Evolutionary conservation across 2,329 filamentous ascomycete genomes (phyloP).

Genomic region (Talaromyces sp.): DNA sequence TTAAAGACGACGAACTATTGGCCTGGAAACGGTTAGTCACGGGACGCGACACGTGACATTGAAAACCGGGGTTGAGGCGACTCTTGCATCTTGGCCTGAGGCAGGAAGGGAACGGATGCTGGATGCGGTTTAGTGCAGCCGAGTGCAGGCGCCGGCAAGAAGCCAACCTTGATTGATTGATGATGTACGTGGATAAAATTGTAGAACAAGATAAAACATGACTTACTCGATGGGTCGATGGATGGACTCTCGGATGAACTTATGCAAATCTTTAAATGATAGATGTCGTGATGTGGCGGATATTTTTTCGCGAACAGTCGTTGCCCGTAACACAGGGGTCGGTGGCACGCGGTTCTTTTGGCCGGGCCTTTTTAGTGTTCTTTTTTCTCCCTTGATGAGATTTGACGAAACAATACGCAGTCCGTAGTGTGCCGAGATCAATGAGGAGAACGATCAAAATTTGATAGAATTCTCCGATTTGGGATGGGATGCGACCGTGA

Average conservation of each 20-base stretch:
- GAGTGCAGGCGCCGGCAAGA: constrained; percentile 13
- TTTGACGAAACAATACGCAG: neutral
- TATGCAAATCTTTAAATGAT: too few relatives aligned
- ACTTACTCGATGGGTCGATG: neutral
- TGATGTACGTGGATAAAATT: neutral
- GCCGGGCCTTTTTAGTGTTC: neutral
- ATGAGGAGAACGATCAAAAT: neutral
- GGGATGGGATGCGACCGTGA: constrained; percentile 1
- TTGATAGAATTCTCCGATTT: neutral
- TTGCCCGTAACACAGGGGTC: neutral
- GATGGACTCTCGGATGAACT: neutral
- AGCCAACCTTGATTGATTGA: neutral
- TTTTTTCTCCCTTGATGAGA: constrained; percentile 1
- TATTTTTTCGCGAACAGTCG: neutral
- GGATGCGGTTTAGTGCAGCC: constrained; percentile 5
- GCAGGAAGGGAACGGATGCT: neutral
- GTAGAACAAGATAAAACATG: neutral
- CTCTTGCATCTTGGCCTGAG: neutral
- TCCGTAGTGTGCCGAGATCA: neutral
- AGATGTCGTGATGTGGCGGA: neutral
- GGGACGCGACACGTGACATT: constrained; percentile 17
- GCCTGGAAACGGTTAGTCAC: constrained; percentile 13
- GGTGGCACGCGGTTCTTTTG: constrained; percentile 8
- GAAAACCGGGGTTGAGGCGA: constrained; percentile 16
- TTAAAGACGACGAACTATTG: constrained; percentile 1